Conservation (phyloP, 2,329 filamentous ascomycete genomes). For the Fusarium transvaalense region DNA sequence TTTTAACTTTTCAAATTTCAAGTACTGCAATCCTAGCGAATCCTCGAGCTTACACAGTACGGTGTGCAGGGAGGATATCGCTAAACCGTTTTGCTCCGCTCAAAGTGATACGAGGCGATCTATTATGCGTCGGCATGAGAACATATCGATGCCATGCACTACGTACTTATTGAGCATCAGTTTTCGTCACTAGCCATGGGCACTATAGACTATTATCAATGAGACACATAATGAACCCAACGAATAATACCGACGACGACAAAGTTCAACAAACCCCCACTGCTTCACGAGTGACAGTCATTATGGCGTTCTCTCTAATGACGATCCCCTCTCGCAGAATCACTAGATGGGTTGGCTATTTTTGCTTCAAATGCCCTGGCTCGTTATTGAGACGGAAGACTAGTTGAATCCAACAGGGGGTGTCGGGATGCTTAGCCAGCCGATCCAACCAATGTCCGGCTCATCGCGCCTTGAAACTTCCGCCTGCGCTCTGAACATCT, state of each 20-base stretch:
- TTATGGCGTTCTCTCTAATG: not conserved
- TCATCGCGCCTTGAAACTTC: constrained; percentile 16
- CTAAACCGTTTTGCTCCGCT: constrained; percentile 22
- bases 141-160: constrained; percentile 6
- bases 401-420: constrained; percentile 11
- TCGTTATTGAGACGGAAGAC: constrained; percentile 2
- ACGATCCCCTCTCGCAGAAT: not conserved
- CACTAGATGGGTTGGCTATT: not conserved
- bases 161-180: constrained; percentile 1
- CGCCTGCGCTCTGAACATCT: constrained; percentile 8
- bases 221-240: not conserved
- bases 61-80: constrained; percentile 2
- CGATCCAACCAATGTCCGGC: constrained; percentile 18
- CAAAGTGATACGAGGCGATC: constrained; percentile 29
- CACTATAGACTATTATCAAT: not conserved
- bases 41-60: not conserved
- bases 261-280: not conserved
- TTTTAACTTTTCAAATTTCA: constrained; percentile 1
- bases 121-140: constrained; percentile 21
- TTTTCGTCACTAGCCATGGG: constrained; percentile 6
- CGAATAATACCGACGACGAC: not conserved
- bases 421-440: constrained; percentile 5
- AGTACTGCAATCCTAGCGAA: constrained; percentile 15
- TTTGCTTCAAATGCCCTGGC: constrained; percentile 21
- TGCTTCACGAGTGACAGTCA: not conserved